phyloP scores from a whole-genome alignment of 2,329 filamentous ascomycete species.

The Teratosphaeriaceae sp. region DNA sequence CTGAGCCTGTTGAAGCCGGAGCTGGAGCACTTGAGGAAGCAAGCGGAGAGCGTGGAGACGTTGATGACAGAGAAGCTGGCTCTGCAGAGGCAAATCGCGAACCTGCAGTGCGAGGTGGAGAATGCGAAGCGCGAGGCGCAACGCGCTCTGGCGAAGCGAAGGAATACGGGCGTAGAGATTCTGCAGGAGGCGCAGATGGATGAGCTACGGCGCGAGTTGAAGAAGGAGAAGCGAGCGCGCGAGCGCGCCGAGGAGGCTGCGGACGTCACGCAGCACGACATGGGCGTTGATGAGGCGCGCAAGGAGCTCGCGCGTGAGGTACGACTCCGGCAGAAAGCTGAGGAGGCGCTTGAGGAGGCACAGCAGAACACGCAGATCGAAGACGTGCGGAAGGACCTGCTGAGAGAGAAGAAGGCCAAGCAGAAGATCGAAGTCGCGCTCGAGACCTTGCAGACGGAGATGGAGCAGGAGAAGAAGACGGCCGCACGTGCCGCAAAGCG shows the following conservation, averaged over 20 bases:
- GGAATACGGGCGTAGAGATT: conserved; percentile 44
- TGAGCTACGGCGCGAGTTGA: conserved; percentile 41
- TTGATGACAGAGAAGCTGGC: conserved; percentile 72
- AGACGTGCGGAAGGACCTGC: conserved; percentile 26
- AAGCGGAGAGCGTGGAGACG: conserved; percentile 56
- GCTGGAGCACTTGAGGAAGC: conserved; percentile 54
- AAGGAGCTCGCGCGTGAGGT: conserved; percentile 28
- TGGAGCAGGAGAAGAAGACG: conserved; percentile 28
- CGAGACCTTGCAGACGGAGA: conserved; percentile 24
- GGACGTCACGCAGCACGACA: conserved; percentile 25
- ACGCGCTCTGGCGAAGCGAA: conserved; percentile 47
- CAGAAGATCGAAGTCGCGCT: conserved; percentile 31
- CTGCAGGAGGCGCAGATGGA: conserved; percentile 35
- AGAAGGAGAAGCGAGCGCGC: conserved; percentile 39
- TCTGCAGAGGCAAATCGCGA: conserved; percentile 69
- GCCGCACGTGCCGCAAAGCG: conserved; percentile 34
- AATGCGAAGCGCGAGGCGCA: conserved; percentile 68
- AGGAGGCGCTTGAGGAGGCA: conserved; percentile 32
- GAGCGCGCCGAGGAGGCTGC: conserved; percentile 34
- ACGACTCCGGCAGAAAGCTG: conserved; percentile 25
- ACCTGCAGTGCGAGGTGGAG: conserved; percentile 73
- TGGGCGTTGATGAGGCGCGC: conserved; percentile 26
- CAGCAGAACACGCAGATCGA: conserved; percentile 29
- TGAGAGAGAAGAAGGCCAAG: conserved; percentile 27
- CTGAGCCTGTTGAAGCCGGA: conserved; percentile 54